A percentile compares a stretch with the other conserved stretches of the same genome.
phyloP scores from a whole-genome alignment of 2,329 filamentous ascomycete genomes.

The Blastomyces percursus region DNA sequence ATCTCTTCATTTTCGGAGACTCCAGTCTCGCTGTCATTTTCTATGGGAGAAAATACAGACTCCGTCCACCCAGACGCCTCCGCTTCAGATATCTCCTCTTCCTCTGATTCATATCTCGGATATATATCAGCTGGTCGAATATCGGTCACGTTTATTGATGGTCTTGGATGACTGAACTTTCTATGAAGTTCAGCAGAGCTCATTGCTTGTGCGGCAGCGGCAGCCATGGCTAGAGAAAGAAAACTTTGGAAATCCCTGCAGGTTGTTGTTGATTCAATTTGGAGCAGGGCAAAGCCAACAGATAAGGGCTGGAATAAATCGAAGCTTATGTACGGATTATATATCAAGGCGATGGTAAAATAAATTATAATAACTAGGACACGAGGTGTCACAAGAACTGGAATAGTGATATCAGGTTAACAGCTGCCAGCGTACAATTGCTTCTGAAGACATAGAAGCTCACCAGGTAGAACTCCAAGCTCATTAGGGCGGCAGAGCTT shows the following conservation, averaged over 20 bases:
- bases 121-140: conserved; percentile 4
- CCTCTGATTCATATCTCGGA: conserved; percentile 14
- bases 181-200: neutral
- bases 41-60: conserved; percentile 11
- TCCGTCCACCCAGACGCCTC: conserved; percentile 10
- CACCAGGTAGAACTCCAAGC: neutral
- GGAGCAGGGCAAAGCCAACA: neutral
- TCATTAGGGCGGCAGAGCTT: neutral
- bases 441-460: neutral
- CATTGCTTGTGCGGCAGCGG: neutral
- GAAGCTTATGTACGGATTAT: neutral
- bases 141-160: neutral
- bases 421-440: neutral
- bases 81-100: conserved; percentile 15
- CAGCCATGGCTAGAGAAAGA: neutral
- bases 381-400: neutral
- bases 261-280: neutral
- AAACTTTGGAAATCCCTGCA: neutral
- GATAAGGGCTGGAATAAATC: neutral
- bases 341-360: neutral
- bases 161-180: neutral
- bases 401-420: neutral
- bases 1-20: conserved; percentile 4
- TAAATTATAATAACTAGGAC: neutral
- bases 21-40: conserved; percentile 10